Evolutionary conservation across 2,329 filamentous ascomycete genomes (phyloP).

Genomic region (Berkeleyomyces rouxiae): DNA sequence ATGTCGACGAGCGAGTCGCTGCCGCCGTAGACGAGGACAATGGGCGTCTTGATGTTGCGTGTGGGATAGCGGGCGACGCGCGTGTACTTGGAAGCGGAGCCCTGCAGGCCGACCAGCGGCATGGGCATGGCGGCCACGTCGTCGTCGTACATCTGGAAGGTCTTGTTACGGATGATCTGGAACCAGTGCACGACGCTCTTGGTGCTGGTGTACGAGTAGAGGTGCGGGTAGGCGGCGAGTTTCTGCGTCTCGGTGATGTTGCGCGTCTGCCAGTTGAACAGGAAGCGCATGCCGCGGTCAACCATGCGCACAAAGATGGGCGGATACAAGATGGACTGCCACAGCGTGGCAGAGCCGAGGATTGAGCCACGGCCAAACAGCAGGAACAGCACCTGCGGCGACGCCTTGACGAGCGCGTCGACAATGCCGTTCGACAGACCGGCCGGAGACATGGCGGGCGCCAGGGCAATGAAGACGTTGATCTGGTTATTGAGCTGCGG

Average conservation of each 20-base stretch:
- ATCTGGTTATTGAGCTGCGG: slow-evolving; percentile 83
- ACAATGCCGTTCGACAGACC: slow-evolving; percentile 81
- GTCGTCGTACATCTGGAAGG: slow-evolving; percentile 97
- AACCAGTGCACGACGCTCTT: slow-evolving; percentile 99
- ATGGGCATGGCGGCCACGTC: slow-evolving; percentile 45
- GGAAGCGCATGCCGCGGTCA: slow-evolving; percentile 60
- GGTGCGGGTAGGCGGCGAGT: slow-evolving; percentile 82
- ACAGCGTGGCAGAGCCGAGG: slow-evolving; percentile 85
- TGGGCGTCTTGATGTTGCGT: slow-evolving; percentile 88
- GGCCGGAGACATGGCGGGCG: slow-evolving; percentile 89
- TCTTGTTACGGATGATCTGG: slow-evolving; percentile 91
- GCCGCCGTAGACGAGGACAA: slow-evolving; percentile 85
- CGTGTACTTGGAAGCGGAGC: slow-evolving; percentile 65
- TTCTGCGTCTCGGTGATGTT: slow-evolving; percentile 85
- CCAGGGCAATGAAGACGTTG: slow-evolving; percentile 89
- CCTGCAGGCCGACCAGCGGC: slow-evolving; percentile 30
- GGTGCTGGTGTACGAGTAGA: slow-evolving; percentile 92
- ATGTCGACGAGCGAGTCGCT: slow-evolving; percentile 92
- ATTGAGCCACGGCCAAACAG: slow-evolving; percentile 86
- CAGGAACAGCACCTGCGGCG: slow-evolving; percentile 79
- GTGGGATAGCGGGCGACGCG: slow-evolving; percentile 95
- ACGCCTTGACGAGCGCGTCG: slow-evolving; percentile 83
- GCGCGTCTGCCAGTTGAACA: slow-evolving; percentile 76
- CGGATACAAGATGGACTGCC: slow-evolving; percentile 89
- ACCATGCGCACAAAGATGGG: slow-evolving; percentile 82